Percentiles rank a stretch among this genome's conserved stretches.
phyloP scores from a whole-genome alignment of 2,329 filamentous ascomycete species.

The Cryphonectria carpinicola region DNA sequence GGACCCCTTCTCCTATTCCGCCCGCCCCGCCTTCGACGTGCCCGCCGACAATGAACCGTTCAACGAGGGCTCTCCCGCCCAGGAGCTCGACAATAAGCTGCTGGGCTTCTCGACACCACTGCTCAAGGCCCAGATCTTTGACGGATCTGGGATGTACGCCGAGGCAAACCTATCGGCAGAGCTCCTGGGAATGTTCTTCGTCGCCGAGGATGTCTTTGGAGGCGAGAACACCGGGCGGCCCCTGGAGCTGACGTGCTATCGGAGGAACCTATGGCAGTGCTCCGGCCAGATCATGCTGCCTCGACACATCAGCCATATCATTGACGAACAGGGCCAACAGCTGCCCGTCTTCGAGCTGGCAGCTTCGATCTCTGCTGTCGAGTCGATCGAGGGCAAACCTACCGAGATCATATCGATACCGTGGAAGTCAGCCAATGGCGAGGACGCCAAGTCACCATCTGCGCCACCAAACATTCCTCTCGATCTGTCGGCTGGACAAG shows the following conservation, averaged over 20 bases:
- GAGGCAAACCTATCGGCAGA: constrained; percentile 73
- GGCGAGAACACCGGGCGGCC: constrained; percentile 60
- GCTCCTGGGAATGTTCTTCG: constrained; percentile 86
- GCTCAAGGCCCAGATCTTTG: constrained; percentile 64
- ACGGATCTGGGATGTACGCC: constrained; percentile 65
- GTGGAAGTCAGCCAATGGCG: constrained; percentile 73
- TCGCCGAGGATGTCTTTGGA: constrained; percentile 79
- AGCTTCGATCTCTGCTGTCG: constrained; percentile 80
- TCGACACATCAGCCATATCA: constrained; percentile 68
- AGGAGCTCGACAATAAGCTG: constrained; percentile 68
- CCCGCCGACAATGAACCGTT: constrained; percentile 35
- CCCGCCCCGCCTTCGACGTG: constrained; percentile 50
- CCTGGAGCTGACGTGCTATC: constrained; percentile 90
- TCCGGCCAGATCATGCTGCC: constrained; percentile 84
- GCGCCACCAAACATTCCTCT: constrained; percentile 59
- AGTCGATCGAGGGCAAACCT: constrained; percentile 88
- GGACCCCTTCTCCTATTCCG: constrained; percentile 65
- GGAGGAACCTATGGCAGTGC: constrained; percentile 93
- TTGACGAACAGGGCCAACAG: constrained; percentile 75
- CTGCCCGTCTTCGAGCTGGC: constrained; percentile 78
- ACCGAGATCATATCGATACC: constrained; percentile 97
- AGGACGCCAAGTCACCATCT: constrained; percentile 53
- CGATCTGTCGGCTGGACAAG: constrained; percentile 63
- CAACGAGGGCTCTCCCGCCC: constrained; percentile 53
- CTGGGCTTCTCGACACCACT: constrained; percentile 72